Evolutionary conservation across 2,329 filamentous ascomycete genomes (phyloP).

Genomic region (Fusarium goolgardi): DNA sequence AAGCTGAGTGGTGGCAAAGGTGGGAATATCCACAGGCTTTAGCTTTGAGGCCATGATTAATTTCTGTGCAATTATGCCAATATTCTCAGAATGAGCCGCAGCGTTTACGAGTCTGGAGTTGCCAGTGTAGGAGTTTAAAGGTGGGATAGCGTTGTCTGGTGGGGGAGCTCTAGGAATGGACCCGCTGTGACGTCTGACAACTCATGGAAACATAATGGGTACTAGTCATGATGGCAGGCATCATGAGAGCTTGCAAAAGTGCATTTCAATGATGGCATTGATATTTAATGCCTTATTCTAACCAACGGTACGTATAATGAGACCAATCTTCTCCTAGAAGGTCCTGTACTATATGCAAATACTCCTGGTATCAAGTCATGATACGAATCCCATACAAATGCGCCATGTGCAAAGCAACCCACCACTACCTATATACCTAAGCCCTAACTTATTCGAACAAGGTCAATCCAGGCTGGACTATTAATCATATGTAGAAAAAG

Average conservation of each 20-base stretch:
- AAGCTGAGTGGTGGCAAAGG: conserved; percentile 78
- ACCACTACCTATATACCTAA: background rate
- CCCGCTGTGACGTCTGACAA: conserved; percentile 30
- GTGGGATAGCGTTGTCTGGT: conserved; percentile 31
- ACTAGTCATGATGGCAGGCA: conserved; percentile 12
- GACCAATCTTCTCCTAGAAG: background rate
- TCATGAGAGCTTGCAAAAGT: conserved; percentile 11
- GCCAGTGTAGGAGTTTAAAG: conserved; percentile 24
- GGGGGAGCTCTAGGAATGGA: conserved; percentile 23
- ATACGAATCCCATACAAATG: conserved; percentile 21
- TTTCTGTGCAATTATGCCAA: background rate
- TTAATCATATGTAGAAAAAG: background rate
- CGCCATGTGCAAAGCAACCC: conserved; percentile 15
- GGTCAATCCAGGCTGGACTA: background rate
- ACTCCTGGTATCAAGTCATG: conserved; percentile 35
- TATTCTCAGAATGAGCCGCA: background rate
- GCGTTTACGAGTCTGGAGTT: background rate
- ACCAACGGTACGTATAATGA: background rate
- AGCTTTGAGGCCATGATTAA: conserved; percentile 51
- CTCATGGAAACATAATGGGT: conserved; percentile 12
- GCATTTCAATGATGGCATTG: background rate
- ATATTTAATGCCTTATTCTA: background rate
- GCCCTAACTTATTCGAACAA: background rate
- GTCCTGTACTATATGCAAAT: background rate
- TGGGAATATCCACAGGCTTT: conserved; percentile 68